Evolutionary conservation across 2,329 filamentous ascomycete genomes (phyloP), one percentile per base, ranked within the genome.

Genomic region (Fusarium nanum): DNA sequence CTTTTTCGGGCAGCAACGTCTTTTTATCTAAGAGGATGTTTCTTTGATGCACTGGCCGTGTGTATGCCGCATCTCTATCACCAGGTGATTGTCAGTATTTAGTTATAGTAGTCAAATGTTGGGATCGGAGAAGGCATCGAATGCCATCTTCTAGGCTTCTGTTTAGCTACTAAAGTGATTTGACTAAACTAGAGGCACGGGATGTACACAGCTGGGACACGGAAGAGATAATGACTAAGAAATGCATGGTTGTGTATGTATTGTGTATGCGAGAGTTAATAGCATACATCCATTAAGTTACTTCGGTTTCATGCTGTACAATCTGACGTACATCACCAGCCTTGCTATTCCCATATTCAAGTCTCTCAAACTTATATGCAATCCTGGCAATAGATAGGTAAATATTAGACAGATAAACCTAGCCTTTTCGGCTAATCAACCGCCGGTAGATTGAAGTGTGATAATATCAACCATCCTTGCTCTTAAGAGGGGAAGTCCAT

Each of bases 391-490:
- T 4, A 49, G n/a, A 37, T 37, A 22, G 18, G 30, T 18, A 41
- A 22, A 34, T n/a, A 37, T 8, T 16, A 16, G 5, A 10, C n/a
- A 55, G n/a, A 27, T 14, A 47, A 28, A 16, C 9, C 28, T n/a
- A 46, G 30, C 22, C n/a, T 20, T 44, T 16, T 60, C 46, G 41
- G 46, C 14, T 44, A 48, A 47, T 65, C 52, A 28, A 37, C 28
- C 47, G 37, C 32, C 62, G 41, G 62, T 37, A 65, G 34, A 60
- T 37, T 25, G 27, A 22, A 40, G 32, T 53, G 34, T 41, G 40
- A 59, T 37, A 27, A 64, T 49, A 50, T 46, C 14, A 41, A 70
- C 14, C 23, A 61, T 53, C 56, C 57, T 49, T 48, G 60, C n/a
- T 44, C 47, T 56, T 68, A 66, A 54, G 61, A 60, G 28, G 61